Base-by-base conservation (phyloP, 2,329 filamentous ascomycete species). In the Magnaporthiopsis rhizophila region DNA sequence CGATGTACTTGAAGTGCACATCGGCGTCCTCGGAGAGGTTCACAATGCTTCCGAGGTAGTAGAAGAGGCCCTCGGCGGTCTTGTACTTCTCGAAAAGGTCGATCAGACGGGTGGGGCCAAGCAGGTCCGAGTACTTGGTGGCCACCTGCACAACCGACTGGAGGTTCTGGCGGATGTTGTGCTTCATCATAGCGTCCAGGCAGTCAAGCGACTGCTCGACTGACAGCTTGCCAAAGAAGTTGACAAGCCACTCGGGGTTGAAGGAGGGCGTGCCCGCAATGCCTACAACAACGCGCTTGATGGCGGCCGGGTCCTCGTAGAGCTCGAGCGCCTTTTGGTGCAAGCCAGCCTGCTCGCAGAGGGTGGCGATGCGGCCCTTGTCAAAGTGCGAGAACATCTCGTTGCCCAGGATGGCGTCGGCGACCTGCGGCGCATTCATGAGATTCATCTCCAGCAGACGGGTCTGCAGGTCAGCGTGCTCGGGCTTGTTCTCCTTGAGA, bases 301-400 rank as follows among this genome's bases (percentile, higher is more conserved):
- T 89, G 21, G 90, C 86, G 32, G 88, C 87, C 6, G 92, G 88
- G 71, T 98, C 93, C 72, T 98, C 92, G 70, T 96, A 97, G 70
- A 97, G 91, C 79, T 99, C 96, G 67, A 99, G 77, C 28, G 95
- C 95, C 77, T 90, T 90, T 73, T 93, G 90, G 68, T 85, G 84
- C 64, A 99, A 86, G 63, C 93, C 92, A 63, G 93, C 93, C 74
- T 96, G 90, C 79, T 99, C 95, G 75, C 95, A 99, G 64, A 99
- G 85, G 69, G 89, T 86, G 30, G 94, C 91, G 76, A 99, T 91
- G 68, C 92, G 89, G 59, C 87, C 79, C 80, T 91, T 96, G 79
- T 99, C 95, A 73, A 97, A 99, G 79, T 99, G 87, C 0, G 92
- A 92, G 78, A 99, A 98, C 90, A 99, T 97, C 72, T 98, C 92